Evolutionary conservation across 2,329 filamentous ascomycete genomes (phyloP).

Genomic region (Plenodomus biglobosus): DNA sequence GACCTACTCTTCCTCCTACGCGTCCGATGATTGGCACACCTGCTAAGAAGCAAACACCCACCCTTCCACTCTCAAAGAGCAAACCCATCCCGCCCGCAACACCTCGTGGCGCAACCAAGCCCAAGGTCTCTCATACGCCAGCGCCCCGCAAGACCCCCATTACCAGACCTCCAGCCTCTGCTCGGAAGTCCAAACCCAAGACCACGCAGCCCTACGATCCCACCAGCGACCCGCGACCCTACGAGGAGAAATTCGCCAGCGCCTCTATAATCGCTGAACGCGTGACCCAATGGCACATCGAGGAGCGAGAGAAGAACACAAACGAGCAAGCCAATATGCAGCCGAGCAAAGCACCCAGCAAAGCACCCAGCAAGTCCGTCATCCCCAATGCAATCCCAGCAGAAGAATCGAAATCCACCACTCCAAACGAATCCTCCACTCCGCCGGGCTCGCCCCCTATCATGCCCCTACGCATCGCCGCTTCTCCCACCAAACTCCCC

Average conservation of each 20-base stretch:
- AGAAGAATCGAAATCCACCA: too few relatives aligned
- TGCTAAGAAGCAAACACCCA: not conserved
- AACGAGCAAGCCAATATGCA: not conserved
- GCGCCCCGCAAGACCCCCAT: not conserved
- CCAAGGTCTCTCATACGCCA: not conserved
- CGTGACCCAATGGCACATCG: slow-evolving; percentile 18
- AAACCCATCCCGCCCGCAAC: not conserved
- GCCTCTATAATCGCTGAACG: slow-evolving; percentile 17
- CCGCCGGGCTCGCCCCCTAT: too few relatives aligned
- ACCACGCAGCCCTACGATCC: not conserved
- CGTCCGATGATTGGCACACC: not conserved
- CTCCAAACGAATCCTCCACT: slow-evolving; percentile 8
- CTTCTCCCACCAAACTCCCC: slow-evolving; percentile 10
- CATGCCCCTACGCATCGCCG: too few relatives aligned
- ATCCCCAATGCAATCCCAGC: too few relatives aligned
- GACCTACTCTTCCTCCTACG: not conserved
- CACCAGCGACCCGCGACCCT: slow-evolving; percentile 1
- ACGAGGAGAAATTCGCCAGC: slow-evolving; percentile 11
- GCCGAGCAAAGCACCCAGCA: slow-evolving; percentile 3
- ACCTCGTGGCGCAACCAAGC: not conserved
- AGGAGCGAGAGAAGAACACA: slow-evolving; percentile 5
- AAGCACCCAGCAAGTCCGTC: not conserved
- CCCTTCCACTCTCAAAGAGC: not conserved
- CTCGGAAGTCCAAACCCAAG: slow-evolving; percentile 1
- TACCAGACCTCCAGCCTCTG: not conserved